Percentiles rank a stretch among this genome's conserved stretches.
phyloP scores from a whole-genome alignment of 2,329 filamentous ascomycete genomes.

The Xylaria sp. region DNA sequence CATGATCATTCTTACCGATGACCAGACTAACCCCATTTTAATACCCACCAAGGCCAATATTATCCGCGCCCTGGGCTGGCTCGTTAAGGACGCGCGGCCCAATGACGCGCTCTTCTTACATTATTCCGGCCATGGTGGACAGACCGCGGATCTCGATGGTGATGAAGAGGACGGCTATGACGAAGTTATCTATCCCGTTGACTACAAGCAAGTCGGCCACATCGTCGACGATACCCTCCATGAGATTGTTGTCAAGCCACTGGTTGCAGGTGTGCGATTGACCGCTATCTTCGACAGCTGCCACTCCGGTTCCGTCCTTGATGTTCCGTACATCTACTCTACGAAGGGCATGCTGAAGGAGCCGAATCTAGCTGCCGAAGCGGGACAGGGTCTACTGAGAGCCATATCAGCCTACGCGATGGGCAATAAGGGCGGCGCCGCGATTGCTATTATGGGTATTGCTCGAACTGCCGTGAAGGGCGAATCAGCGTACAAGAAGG shows the following conservation, averaged over 20 bases:
- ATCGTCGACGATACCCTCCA: conserved; percentile 84
- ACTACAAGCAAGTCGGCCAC: conserved; percentile 72
- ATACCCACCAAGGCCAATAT: conserved; percentile 74
- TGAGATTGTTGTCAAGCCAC: conserved; percentile 59
- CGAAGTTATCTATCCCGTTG: conserved; percentile 78
- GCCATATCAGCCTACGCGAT: conserved; percentile 54
- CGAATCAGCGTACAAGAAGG: conserved; percentile 73
- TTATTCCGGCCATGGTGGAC: conserved; percentile 61
- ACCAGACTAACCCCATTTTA: conserved; percentile 64
- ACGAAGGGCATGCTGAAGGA: conserved; percentile 65
- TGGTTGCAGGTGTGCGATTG: conserved; percentile 51
- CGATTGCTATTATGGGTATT: conserved; percentile 72
- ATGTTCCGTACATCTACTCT: conserved; percentile 64
- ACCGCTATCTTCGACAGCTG: conserved; percentile 63
- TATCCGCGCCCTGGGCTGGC: conserved; percentile 68
- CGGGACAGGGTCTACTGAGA: conserved; percentile 57
- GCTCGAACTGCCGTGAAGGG: conserved; percentile 85
- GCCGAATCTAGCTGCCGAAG: conserved; percentile 63
- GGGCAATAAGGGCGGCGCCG: conserved; percentile 78
- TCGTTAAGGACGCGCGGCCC: conserved; percentile 63
- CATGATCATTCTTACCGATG: conserved; percentile 74
- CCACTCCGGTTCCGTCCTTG: conserved; percentile 61
- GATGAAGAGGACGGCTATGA: conserved; percentile 79
- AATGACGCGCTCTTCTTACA: conserved; percentile 73
- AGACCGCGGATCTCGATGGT: conserved; percentile 71